A percentile compares a stretch with the other conserved stretches of the same genome.
phyloP scores from a whole-genome alignment of 192 early-diverging fungal species.

The Mortierella claussenii region DNA sequence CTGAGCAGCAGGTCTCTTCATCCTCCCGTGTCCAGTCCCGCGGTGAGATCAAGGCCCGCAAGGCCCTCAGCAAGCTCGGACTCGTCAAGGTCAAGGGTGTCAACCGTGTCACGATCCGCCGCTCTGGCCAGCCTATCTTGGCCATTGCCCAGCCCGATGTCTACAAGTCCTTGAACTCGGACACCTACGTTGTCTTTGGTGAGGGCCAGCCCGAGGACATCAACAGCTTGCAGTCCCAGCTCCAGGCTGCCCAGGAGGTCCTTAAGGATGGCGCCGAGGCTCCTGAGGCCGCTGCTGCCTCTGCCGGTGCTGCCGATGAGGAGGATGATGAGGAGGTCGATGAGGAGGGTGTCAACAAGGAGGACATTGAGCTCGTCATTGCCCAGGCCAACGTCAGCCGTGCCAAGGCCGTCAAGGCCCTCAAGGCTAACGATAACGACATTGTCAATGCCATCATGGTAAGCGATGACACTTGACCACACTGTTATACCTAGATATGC shows the following conservation, averaged over 20 bases:
- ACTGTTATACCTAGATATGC: too few relatives aligned
- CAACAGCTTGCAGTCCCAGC: slow-evolving; percentile 75
- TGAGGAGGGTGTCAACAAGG: slow-evolving; percentile 79
- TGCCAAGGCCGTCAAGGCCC: slow-evolving; percentile 90
- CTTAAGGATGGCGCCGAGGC: slow-evolving; percentile 63
- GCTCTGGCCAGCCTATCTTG: slow-evolving; percentile 76
- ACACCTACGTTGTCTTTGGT: slow-evolving; percentile 97
- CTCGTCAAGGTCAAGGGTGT: slow-evolving; percentile 88
- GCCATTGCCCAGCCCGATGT: slow-evolving; percentile 93
- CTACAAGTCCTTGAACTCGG: slow-evolving; percentile 87
- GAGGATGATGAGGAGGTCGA: slow-evolving; percentile 78
- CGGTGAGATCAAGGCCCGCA: slow-evolving; percentile 96
- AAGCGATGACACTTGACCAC: too few relatives aligned
- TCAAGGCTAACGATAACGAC: slow-evolving; percentile 88
- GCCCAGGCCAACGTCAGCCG: slow-evolving; percentile 89
- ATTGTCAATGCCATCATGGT: slow-evolving; percentile 98
- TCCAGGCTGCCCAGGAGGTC: slow-evolving; percentile 68
- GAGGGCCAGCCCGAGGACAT: slow-evolving; percentile 92
- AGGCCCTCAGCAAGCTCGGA: slow-evolving; percentile 93
- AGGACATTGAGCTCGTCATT: slow-evolving; percentile 95
- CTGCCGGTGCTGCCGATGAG: slow-evolving; percentile 58
- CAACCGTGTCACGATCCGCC: slow-evolving; percentile 89
- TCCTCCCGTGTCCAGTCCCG: slow-evolving; percentile 70
- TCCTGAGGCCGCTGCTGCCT: slow-evolving; percentile 53
- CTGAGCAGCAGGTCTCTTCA: slow-evolving; percentile 34